Base-by-base conservation (phyloP, 2,329 filamentous ascomycete genomes). In the Elsinoe arachidis region DNA sequence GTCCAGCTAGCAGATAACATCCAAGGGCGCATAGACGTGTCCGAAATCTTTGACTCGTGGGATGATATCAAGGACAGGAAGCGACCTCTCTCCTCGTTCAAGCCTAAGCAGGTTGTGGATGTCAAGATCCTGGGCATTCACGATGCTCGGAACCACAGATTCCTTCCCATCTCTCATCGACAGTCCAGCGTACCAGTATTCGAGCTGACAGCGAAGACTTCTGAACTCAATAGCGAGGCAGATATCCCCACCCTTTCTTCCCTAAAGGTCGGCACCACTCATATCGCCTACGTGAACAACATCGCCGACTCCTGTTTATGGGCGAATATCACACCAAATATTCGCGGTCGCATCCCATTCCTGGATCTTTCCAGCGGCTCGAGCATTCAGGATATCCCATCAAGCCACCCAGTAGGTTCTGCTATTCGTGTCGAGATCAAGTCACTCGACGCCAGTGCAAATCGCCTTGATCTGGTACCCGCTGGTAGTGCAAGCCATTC, bases 241-340 rank as follows among this genome's bases (percentile, higher is more conserved):
- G 78, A 84, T 55, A 74, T 85, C 1, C 75, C 96, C 46, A 83
- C 83, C 6, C 75, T 96, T 33, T 84, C 88, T 23, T 82, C 88
- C 59, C 74, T 99, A 61, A 78, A 86, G 64, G 75, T 82, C 53
- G 90, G 87, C 15, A 85, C 86, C 15, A 81, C 80, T 1, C 84
- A 88, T 71, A 72, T 95, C 53, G 91, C 87, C 1, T 97, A 92
- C 67, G 83, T 99, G 68, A 99, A 97, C 77, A 97, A 96, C 67
- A 78, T 92, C 60, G 81, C 81, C 19, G 80, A 88, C 26, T 84
- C 88, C 62, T 88, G 82, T 67, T 78, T 96, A 19, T 97, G 93
- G 92, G 86, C 95, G 46, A 96, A 90, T 67, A 74, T 99, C 19
- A 90, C 91, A 1, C 90, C 93, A 5, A 89, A 86, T 55, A 84